Evolutionary conservation across 2,329 filamentous ascomycete genomes (phyloP), one percentile per base, ranked within the genome.

Genomic region (Didymella lethalis): DNA sequence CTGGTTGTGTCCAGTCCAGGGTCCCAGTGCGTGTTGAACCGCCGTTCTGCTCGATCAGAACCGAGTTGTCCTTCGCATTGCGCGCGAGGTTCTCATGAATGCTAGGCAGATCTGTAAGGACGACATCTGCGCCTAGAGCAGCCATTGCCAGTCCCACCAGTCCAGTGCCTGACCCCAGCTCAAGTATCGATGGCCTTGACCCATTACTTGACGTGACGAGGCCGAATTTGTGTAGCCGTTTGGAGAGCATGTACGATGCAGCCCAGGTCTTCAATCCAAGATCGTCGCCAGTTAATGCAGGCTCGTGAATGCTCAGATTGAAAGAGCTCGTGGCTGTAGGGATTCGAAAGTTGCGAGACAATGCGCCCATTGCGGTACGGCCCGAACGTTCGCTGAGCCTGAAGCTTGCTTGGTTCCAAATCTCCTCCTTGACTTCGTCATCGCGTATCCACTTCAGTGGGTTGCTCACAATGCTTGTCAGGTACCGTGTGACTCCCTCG

Each of bases 211-310:
- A 4, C 1, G 55, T 29, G 12, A 64, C 34, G 6, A 75, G 40
- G 4, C 64, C 34, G 16, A 84, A 71, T 3, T 59, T 62, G 47
- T 72, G 71, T 26, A 98, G 84, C 25, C 90, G 87, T 65, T 86
- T 89, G 0, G 94, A 90, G 4, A 98, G 86, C 2, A 96, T 84
- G 71, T 93, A 96, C 0, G 93, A 94, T 0, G 93, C 94, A 0
- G 91, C 92, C 95, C 95, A 98, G 0, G 95, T 99, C 77, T 99
- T 98, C 75, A 96, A 84, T 1, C 95, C 95, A 18, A 98, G 82
- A 59, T 91, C 90, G 76, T 97, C 94, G 7, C 90, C 90, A 0
- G 92, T 96, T 55, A 98, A 82, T 0, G 93, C 88, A 1, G 95
- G 95, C 74, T 99, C 95, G 56, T 92, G 85, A 38, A 99, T 87